Percentiles rank a stretch among this genome's conserved stretches.
Evolutionary conservation across 2,329 filamentous ascomycete genomes (phyloP).

Genomic region (Talaromyces funiculosus): DNA sequence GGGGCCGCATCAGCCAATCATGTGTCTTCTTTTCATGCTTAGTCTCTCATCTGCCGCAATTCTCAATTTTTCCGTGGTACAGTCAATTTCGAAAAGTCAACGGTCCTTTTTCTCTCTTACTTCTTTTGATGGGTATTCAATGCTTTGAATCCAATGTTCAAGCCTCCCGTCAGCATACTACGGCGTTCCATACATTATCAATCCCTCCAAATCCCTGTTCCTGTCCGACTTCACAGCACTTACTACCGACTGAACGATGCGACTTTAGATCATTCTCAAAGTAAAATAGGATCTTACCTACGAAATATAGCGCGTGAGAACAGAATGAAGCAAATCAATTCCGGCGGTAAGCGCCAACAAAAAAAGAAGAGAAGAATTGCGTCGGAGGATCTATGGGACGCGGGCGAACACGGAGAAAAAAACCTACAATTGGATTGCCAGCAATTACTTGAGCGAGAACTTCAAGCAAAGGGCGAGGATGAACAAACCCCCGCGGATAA

Average conservation of each 20-base stretch:
- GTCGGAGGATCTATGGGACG: constrained; percentile 52
- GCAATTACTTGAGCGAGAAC: constrained; percentile 26
- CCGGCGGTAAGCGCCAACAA: constrained; percentile 17
- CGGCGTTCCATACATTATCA: neutral
- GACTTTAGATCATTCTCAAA: neutral
- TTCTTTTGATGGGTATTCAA: neutral
- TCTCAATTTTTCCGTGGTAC: neutral
- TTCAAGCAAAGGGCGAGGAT: constrained; percentile 18
- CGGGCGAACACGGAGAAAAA: constrained; percentile 58
- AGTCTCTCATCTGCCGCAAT: constrained; percentile 4
- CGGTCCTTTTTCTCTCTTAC: neutral
- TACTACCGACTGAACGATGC: neutral
- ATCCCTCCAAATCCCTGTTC: neutral
- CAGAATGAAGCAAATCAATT: constrained; percentile 21
- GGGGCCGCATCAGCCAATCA: constrained; percentile 9
- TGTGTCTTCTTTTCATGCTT: constrained; percentile 3
- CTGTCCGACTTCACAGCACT: neutral
- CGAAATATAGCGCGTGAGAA: constrained; percentile 11
- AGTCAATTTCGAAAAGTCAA: neutral
- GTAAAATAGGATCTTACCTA: neutral
- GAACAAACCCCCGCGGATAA: constrained; percentile 18
- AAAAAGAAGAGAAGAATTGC: constrained; percentile 46
- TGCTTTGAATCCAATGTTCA: constrained; percentile 8
- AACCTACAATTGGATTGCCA: constrained; percentile 61
- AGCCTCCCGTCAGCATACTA: neutral